Percentiles rank a stretch among this genome's conserved stretches.
phyloP scores from a whole-genome alignment of 768 basidiomycete genomes.

The Leucosporidium creatinivorum region DNA sequence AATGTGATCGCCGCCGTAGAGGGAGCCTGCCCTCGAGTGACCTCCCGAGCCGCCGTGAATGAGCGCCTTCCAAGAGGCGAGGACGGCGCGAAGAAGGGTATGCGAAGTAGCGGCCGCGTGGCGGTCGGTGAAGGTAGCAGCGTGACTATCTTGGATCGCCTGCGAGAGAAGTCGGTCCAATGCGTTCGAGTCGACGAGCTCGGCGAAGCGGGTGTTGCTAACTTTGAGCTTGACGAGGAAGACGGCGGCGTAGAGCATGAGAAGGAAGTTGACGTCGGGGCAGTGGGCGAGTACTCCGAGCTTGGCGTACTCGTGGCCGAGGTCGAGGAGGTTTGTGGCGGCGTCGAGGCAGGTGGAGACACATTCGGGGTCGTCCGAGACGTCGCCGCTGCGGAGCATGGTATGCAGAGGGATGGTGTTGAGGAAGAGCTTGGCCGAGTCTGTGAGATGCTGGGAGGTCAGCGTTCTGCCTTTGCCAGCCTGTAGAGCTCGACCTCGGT shows the following conservation, averaged over 20 bases:
- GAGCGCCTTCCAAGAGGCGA: slow-evolving; percentile 24
- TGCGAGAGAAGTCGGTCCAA: slow-evolving; percentile 13
- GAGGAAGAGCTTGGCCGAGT: slow-evolving; percentile 28
- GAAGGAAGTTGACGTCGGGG: slow-evolving; percentile 32
- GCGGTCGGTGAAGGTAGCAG: slow-evolving; percentile 1
- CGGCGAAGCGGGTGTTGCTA: slow-evolving; percentile 26
- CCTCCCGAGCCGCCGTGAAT: background rate
- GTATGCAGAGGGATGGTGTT: slow-evolving; percentile 30
- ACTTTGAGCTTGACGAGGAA: slow-evolving; percentile 31
- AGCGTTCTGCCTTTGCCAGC: background rate
- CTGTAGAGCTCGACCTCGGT: no score
- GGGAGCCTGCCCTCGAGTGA: no score
- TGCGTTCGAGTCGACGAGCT: slow-evolving; percentile 18
- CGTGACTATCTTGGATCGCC: slow-evolving; percentile 22
- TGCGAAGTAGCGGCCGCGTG: slow-evolving; percentile 19
- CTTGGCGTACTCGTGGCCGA: slow-evolving; percentile 23
- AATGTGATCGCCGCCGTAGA: background rate
- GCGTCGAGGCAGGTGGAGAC: slow-evolving; percentile 17
- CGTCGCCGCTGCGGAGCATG: slow-evolving; percentile 19
- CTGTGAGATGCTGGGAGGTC: background rate
- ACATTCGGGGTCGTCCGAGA: slow-evolving; percentile 19
- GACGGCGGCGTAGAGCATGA: slow-evolving; percentile 28
- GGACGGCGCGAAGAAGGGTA: slow-evolving; percentile 11
- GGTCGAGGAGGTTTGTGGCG: slow-evolving; percentile 12
- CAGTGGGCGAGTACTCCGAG: slow-evolving; percentile 23